Base-by-base conservation (phyloP, 352 stramenopile species). In the Phytophthora cajani region DNA sequence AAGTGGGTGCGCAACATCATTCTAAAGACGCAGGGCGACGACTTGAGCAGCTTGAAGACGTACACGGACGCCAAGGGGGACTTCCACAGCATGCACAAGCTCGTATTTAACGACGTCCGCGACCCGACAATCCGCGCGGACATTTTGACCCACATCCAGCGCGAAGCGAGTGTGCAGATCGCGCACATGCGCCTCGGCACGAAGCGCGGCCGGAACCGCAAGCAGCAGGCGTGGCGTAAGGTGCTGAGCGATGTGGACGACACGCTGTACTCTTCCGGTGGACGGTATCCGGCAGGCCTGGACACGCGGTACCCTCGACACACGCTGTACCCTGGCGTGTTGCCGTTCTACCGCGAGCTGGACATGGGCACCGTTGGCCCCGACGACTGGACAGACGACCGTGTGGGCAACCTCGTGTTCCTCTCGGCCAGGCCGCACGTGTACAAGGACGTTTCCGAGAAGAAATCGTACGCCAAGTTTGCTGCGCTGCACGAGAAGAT, bases 401-500 rank as follows among this genome's bases (percentile, higher is more conserved):
- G 88, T 32, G 81, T 98, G 1, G 98, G 98, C 30, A 99, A 99
- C 74, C 82, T 99, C 17, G 97, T 98, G 5, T 99, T 99, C 74
- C 79, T 99, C 6, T 99, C 94, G 1, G 98, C 98, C n/a, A 82
- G 98, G 38, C 98, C 98, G 6, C 97, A 99, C 75, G 90, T 99
- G 54, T 99, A 99, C 85, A 99, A 99, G 78, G 98, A 99, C 75
- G 82, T 99, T 57, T 98, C 94, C 32, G 98, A 99, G 74, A 98
- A 98, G 67, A 95, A 97, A 33, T 99, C 97, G 59, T 99, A 99
- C 79, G 87, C 87, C 23, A 99, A 99, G 62, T 99, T 99, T 81
- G 88, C 97, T 50, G 96, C 92, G 32, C 74, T 99, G 7, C 88
- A 98, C 65, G 82, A 94, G 68, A 85, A 89, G 71, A 91, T 94